Conservation (phyloP, 140 eudicot species). For the Senecio squalidus region DNA sequence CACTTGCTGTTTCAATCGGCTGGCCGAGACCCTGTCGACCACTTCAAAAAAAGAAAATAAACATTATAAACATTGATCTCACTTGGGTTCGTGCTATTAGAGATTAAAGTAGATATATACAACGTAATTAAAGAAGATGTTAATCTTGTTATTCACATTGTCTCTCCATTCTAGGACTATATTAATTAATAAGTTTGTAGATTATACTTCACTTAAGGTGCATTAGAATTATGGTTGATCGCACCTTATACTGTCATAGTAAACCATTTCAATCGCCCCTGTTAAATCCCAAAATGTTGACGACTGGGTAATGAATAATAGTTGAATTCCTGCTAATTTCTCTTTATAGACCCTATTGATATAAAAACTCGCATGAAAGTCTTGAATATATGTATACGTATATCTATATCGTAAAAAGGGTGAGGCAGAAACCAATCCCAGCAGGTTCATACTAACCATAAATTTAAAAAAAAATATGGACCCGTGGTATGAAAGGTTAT, state of each 20-base stretch:
- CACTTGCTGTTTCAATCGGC: conserved; percentile 44
- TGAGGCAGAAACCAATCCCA: background rate
- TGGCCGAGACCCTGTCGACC: conserved; percentile 34
- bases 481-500: no score
- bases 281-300: background rate
- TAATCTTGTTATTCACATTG: background rate
- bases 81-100: background rate
- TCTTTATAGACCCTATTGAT: background rate
- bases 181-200: background rate
- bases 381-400: background rate
- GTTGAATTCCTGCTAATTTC: background rate
- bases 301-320: background rate
- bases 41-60: conserved; percentile 31
- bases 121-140: background rate
- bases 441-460: background rate
- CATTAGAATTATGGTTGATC: background rate
- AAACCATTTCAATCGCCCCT: background rate
- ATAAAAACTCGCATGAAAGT: no score
- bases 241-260: background rate
- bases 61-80: background rate
- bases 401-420: background rate
- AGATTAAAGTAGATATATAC: background rate
- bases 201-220: background rate
- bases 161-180: background rate
- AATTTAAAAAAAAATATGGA: no score